Conservation (phyloP, 169 alveolate species). For the Ichthyophthirius multifiliis region DNA sequence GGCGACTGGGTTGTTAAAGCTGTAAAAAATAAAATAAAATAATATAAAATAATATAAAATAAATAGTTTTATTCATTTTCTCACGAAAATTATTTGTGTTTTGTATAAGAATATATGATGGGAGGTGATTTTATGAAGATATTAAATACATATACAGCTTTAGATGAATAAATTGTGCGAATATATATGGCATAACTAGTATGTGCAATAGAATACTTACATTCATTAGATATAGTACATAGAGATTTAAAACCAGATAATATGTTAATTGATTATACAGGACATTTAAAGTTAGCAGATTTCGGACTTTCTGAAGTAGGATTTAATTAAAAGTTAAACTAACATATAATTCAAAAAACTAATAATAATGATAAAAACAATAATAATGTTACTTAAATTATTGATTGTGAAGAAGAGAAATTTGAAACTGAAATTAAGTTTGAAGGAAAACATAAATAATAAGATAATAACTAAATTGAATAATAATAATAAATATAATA, state of each 20-base stretch:
- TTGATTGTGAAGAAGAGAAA: neutral
- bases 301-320: slow-evolving; percentile 63
- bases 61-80: slow-evolving; percentile 27
- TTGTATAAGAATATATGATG: slow-evolving; percentile 36
- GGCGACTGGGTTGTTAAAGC: slow-evolving; percentile 45
- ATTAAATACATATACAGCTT: slow-evolving; percentile 22
- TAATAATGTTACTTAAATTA: neutral
- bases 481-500: neutral
- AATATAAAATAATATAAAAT: neutral
- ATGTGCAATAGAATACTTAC: slow-evolving; percentile 33
- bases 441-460: slow-evolving; percentile 2
- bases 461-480: neutral
- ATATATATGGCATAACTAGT: slow-evolving; percentile 39
- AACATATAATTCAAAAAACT: neutral
- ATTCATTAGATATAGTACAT: slow-evolving; percentile 45
- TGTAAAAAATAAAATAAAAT: neutral
- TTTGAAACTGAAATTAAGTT: neutral
- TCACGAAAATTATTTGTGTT: slow-evolving; percentile 26
- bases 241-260: slow-evolving; percentile 79
- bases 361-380: neutral
- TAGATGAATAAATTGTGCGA: slow-evolving; percentile 23
- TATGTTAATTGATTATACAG: slow-evolving; percentile 55
- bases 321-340: slow-evolving; percentile 34
- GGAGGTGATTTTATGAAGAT: slow-evolving; percentile 40
- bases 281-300: slow-evolving; percentile 79